Base-by-base conservation (phyloP, 352 stramenopile genomes). In the Phytophthora citrophthora region DNA sequence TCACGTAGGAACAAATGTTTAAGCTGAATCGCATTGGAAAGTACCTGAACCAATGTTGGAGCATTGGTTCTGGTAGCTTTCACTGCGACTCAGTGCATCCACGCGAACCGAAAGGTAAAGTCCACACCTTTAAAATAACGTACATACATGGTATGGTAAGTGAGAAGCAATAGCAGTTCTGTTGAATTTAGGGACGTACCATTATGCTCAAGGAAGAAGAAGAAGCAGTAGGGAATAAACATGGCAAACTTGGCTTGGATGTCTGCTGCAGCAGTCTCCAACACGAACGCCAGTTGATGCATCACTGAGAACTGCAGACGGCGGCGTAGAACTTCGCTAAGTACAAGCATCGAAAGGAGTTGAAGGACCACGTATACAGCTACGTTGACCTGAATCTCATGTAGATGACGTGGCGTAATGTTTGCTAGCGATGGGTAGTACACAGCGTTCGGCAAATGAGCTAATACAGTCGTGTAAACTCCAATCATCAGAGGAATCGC, bases 151-250 rank as follows among this genome's bases (percentile, higher is more conserved):
- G 20, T 20, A 27, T 23, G 12, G 34, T 16, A n/a, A 48, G 11
- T 38, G 8, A 29, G 24, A 57, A 20, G 1, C 20, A 13, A 34
- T 34, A 13, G 0, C 29, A 3, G 2, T 26, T 34, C 3, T 24
- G 24, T 44, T 8, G n/a, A 34, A 34, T 34, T 13, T 4, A 10
- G 8, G 27, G 8, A 62, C 46, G 24, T 38, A 72, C 63, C 53
- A 18, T 73, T 67, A 29, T 76, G 63, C 2, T 60, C 32, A 23
- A 76, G 68, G 34, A 72, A 61, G 34, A 76, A 73, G 40, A 73
- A 62, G 38, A 77, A 68, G 15, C 61, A 58, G 12, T 60, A 55
- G 2, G 67, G 50, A 50, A 76, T 73, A 18, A 64, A 75, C 38
- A 57, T 63, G 20, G 29, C 48, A 12, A 72, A 54, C 38, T 70